Conservation (phyloP, 495 filamentous ascomycete species). For the Neurospora sp. region DNA sequence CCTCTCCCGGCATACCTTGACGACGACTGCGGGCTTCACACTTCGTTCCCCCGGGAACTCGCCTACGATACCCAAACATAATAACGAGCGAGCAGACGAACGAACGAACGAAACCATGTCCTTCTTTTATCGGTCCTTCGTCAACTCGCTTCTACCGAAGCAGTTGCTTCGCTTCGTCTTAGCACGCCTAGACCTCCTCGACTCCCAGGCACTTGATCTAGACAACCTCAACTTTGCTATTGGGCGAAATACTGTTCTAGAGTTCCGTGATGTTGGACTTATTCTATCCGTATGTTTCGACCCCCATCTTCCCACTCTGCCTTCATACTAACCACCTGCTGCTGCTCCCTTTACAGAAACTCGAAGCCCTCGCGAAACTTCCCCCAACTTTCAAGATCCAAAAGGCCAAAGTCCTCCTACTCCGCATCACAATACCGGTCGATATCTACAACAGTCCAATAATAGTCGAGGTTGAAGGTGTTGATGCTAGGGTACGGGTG, state of each 20-base stretch:
- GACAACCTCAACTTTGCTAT: slow-evolving; percentile 69
- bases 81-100: not conserved
- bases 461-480: slow-evolving; percentile 63
- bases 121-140: slow-evolving; percentile 55
- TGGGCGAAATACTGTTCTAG: slow-evolving; percentile 66
- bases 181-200: slow-evolving; percentile 67
- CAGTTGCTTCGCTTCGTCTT: slow-evolving; percentile 71
- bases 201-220: slow-evolving; percentile 67
- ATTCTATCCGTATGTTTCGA: slow-evolving; percentile 28
- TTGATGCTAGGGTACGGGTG: slow-evolving; percentile 53
- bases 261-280: slow-evolving; percentile 72
- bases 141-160: slow-evolving; percentile 62
- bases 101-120: slow-evolving; percentile 29
- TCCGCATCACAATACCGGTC: slow-evolving; percentile 69
- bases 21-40: not conserved
- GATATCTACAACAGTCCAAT: slow-evolving; percentile 75
- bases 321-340: not conserved
- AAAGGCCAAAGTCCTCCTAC: slow-evolving; percentile 56
- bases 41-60: not conserved
- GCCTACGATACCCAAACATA: not conserved
- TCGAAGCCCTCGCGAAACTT: slow-evolving; percentile 60
- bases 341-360: slow-evolving; percentile 43
- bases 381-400: slow-evolving; percentile 56
- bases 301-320: not conserved
- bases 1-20: not conserved